Evolutionary conservation across 2,329 filamentous ascomycete genomes (phyloP).

Genomic region (Trichophyton mentagrophytes): DNA sequence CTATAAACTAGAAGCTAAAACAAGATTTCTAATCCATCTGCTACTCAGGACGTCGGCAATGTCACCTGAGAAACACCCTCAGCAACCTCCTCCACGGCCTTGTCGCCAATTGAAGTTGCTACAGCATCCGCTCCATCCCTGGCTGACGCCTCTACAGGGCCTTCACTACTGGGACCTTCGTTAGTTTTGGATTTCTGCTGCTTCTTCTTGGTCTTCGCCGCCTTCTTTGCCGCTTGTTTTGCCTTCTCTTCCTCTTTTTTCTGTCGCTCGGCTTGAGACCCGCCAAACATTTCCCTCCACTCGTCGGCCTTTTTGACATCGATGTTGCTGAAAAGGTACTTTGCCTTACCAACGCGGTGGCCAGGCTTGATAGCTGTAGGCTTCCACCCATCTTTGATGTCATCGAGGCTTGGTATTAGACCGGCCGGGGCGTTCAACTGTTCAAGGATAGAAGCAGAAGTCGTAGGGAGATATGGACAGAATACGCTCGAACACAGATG

Average conservation of each 20-base stretch:
- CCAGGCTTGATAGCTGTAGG: conserved; percentile 48
- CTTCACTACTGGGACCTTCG: conserved; percentile 3
- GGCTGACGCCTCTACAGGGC: conserved; percentile 23
- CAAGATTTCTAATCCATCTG: background rate
- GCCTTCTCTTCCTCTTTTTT: conserved; percentile 52
- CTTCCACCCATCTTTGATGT: conserved; percentile 49
- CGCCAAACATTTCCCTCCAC: conserved; percentile 66
- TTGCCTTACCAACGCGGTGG: conserved; percentile 69
- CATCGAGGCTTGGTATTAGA: conserved; percentile 44
- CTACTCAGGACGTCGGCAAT: conserved; percentile 26
- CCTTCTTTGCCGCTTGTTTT: conserved; percentile 26
- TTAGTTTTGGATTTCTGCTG: conserved; percentile 4
- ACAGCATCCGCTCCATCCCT: conserved; percentile 23
- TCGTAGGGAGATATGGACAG: conserved; percentile 76
- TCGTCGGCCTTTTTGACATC: conserved; percentile 68
- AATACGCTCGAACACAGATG: conserved; percentile 68
- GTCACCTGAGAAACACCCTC: conserved; percentile 33
- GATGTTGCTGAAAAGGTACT: conserved; percentile 72
- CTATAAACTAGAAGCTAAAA: background rate
- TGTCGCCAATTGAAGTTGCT: conserved; percentile 18
- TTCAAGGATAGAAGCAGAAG: conserved; percentile 57
- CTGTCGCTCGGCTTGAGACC: conserved; percentile 51
- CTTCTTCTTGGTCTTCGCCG: conserved; percentile 13
- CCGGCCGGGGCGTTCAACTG: conserved; percentile 55
- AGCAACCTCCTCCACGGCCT: conserved; percentile 28